Percentiles rank a stretch among this genome's conserved stretches.
Conservation (phyloP, 805 yeast genomes). For the Kodamaea neixiangensis region DNA sequence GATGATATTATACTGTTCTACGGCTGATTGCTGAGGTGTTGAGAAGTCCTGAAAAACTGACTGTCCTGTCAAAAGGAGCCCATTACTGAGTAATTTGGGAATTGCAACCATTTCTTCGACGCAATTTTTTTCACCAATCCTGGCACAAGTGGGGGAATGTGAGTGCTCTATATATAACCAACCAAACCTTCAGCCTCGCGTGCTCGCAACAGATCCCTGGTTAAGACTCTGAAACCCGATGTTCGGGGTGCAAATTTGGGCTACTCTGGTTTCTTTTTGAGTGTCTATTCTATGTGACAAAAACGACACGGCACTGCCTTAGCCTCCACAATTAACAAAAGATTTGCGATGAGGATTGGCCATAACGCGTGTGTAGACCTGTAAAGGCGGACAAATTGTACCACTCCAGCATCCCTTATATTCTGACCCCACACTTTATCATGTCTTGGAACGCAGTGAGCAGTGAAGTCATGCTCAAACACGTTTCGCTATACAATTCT, state of each 20-base stretch:
- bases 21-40: conserved; percentile 38
- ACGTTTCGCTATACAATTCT: neutral
- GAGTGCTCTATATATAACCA: neutral
- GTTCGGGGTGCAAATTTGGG: neutral
- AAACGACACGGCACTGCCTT: neutral
- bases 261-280: neutral
- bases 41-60: conserved; percentile 31
- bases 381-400: no score
- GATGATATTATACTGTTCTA: conserved; percentile 47
- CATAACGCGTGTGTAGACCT: no score
- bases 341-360: no score
- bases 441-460: neutral
- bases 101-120: conserved; percentile 17
- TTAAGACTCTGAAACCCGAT: neutral
- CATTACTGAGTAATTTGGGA: conserved; percentile 21
- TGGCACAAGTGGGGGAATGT: neutral
- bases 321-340: neutral
- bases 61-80: conserved; percentile 21
- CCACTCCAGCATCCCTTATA: no score
- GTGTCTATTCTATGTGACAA: neutral
- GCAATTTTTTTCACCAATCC: no score
- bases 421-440: neutral
- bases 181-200: neutral
- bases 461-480: neutral
- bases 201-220: neutral